Conservation (phyloP, 352 stramenopile species). For the Phytophthora aleatoria region DNA sequence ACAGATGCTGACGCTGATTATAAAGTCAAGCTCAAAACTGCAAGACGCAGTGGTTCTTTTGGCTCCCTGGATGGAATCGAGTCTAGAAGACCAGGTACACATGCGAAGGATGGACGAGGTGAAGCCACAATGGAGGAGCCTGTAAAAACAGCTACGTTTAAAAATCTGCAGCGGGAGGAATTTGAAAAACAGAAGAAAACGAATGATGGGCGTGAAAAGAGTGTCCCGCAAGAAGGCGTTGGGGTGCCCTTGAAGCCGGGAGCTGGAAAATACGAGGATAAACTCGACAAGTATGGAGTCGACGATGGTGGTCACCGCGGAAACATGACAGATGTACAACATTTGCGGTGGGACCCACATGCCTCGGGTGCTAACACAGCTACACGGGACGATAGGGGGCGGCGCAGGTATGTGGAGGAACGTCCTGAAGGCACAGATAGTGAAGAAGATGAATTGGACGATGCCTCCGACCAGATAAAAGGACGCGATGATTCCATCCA, state of each 20-base stretch:
- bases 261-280: slow-evolving; percentile 2
- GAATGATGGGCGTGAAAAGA: background rate
- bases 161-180: no score
- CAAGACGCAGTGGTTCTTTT: slow-evolving; percentile 1
- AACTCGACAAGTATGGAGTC: background rate
- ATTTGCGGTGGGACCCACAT: slow-evolving; percentile 2
- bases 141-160: no score
- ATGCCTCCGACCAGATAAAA: background rate
- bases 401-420: slow-evolving; percentile 1
- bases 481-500: slow-evolving; percentile 24
- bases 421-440: slow-evolving; percentile 11
- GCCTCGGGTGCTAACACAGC: background rate
- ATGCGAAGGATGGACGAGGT: slow-evolving; percentile 1
- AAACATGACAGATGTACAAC: background rate
- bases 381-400: background rate
- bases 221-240: background rate
- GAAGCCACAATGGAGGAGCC: background rate
- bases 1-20: slow-evolving; percentile 1
- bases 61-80: slow-evolving; percentile 9
- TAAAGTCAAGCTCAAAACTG: slow-evolving; percentile 12
- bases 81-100: background rate
- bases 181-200: no score
- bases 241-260: slow-evolving; percentile 1
- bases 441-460: slow-evolving; percentile 5
- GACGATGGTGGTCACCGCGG: background rate